Conservation (phyloP, 179 eudicot genomes). For the Corrigiola litoralis region DNA sequence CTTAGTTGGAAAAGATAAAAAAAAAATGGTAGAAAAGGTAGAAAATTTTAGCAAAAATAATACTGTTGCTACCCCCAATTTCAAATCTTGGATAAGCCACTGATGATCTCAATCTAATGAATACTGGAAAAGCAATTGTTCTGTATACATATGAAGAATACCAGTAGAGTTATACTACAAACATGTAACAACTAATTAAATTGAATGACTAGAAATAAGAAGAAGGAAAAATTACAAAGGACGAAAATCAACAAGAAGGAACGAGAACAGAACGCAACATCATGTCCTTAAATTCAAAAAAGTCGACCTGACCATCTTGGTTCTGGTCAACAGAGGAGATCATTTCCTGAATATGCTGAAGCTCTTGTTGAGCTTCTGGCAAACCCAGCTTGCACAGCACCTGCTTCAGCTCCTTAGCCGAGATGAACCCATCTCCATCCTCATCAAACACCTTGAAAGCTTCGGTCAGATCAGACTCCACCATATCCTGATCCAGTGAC, state of each 20-base stretch:
- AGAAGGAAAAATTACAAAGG: not conserved
- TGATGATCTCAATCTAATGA: too few species aligned
- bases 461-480: constrained; percentile 60
- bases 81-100: too few species aligned
- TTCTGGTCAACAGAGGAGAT: constrained; percentile 60
- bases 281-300: constrained; percentile 75
- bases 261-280: constrained; percentile 45
- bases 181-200: too few species aligned
- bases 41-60: too few species aligned
- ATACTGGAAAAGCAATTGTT: too few species aligned
- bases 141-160: too few species aligned
- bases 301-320: constrained; percentile 69
- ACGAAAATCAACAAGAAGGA: constrained; percentile 18
- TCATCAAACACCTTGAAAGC: constrained; percentile 87
- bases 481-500: constrained; percentile 11
- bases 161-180: too few species aligned
- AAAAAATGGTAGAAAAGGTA: too few species aligned
- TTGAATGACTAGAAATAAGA: too few species aligned
- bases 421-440: constrained; percentile 74
- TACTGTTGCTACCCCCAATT: too few species aligned
- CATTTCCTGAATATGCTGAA: constrained; percentile 56
- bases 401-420: constrained; percentile 58
- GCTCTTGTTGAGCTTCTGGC: constrained; percentile 46
- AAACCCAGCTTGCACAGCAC: constrained; percentile 62
- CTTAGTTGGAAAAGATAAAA: too few species aligned